Conservation (phyloP, 164 flowering plant species). For the Umbellularia californica region DNA sequence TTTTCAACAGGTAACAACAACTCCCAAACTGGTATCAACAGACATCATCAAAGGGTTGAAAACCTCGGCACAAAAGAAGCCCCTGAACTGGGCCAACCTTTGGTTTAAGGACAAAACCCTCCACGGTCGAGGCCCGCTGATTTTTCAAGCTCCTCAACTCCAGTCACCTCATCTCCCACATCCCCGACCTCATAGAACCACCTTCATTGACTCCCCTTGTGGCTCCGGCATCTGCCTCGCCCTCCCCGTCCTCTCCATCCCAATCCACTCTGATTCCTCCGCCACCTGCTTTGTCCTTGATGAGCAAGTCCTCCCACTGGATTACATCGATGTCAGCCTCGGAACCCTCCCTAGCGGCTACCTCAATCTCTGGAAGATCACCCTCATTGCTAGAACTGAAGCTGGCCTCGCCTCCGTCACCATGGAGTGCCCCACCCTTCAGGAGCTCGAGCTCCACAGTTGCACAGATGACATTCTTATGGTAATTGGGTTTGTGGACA, state of each 20-base stretch:
- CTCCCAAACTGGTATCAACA: not conserved
- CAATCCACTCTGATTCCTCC: constrained; percentile 31
- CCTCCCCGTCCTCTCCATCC: constrained; percentile 32
- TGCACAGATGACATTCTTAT: constrained; percentile 62
- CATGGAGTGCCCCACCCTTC: constrained; percentile 63
- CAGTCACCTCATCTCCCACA: constrained; percentile 51
- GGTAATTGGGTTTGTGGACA: constrained; percentile 50
- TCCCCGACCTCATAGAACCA: constrained; percentile 57
- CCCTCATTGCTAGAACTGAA: constrained; percentile 51
- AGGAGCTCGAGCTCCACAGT: constrained; percentile 74
- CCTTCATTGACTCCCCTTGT: constrained; percentile 22
- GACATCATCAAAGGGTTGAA: not conserved
- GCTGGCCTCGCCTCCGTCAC: constrained; percentile 60
- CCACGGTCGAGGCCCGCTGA: constrained; percentile 51
- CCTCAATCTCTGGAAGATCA: constrained; percentile 63
- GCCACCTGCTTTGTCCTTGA: constrained; percentile 18
- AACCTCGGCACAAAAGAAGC: not conserved
- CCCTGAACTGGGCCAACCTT: constrained; percentile 15
- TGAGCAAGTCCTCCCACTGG: constrained; percentile 29
- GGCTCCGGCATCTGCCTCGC: constrained; percentile 29
- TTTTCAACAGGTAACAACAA: constrained; percentile 5
- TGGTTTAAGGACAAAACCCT: constrained; percentile 34
- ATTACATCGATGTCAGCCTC: constrained; percentile 53
- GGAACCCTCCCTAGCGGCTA: constrained; percentile 51
- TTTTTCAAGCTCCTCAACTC: constrained; percentile 61